These are phyloP conservation scores for Skeletonema grethae DNA, from an alignment of 108 stramenopile genomes.

Conservation along the genomic window DNA sequence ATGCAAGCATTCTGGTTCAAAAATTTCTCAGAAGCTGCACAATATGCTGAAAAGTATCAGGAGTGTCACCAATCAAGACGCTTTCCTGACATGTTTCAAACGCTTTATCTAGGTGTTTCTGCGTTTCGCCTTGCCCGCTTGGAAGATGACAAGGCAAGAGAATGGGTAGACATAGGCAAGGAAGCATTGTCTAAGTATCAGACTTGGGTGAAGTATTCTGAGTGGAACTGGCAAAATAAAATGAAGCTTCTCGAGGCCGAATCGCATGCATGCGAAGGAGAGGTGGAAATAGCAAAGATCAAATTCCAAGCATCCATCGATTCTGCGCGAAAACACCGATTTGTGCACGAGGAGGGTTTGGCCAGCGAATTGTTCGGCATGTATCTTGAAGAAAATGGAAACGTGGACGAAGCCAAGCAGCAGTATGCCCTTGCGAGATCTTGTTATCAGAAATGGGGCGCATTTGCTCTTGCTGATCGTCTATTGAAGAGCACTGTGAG, in stretches of 20 bases:
- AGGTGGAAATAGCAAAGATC: not conserved
- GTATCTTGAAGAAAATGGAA: conserved; percentile 5
- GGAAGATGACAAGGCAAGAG: not conserved
- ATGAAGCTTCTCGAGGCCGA: conserved; percentile 3
- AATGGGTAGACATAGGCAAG: not conserved
- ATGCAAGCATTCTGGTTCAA: conserved; percentile 9
- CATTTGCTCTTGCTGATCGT: not conserved
- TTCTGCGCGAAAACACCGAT: conserved; percentile 15
- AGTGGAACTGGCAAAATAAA: conserved; percentile 21
- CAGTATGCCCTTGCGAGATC: not conserved
- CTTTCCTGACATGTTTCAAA: not conserved
- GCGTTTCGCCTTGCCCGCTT: conserved; percentile 5
- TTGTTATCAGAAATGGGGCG: conserved; percentile 11
- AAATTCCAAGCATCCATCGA: conserved; percentile 11
- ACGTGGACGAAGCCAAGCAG: not conserved
- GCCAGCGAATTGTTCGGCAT: conserved; percentile 13
- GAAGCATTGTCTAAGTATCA: not conserved
- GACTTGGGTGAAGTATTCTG: not conserved
- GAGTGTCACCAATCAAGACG: not conserved
- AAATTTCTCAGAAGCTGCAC: conserved; percentile 7
- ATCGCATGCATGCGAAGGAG: not conserved
- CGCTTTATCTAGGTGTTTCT: conserved; percentile 1
- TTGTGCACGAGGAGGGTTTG: conserved; percentile 20
- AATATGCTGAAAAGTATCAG: conserved; percentile 10
- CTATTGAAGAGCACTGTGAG: not conserved